Conservation (phyloP, 2,329 filamentous ascomycete genomes). For the Aureobasidium sp. region DNA sequence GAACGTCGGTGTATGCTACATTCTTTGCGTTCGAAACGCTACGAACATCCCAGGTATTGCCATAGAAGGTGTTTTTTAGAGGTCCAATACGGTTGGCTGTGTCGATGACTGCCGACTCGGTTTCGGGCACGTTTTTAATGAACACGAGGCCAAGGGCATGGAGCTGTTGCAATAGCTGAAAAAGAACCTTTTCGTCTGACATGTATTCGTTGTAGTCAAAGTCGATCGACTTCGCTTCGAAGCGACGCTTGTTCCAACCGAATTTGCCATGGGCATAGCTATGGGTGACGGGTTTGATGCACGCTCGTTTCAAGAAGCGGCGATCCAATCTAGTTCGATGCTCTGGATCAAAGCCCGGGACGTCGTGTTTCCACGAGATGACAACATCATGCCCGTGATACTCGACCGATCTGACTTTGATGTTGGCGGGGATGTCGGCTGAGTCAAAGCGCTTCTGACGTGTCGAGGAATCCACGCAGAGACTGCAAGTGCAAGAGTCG, state of each 20-base stretch:
- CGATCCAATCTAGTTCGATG: slow-evolving; percentile 34
- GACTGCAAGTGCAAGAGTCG: slow-evolving; percentile 52
- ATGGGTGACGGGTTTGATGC: not conserved
- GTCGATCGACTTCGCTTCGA: slow-evolving; percentile 46
- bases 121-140: slow-evolving; percentile 63
- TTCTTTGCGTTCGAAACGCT: slow-evolving; percentile 80
- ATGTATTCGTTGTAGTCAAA: slow-evolving; percentile 70
- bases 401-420: slow-evolving; percentile 34
- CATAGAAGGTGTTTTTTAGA: slow-evolving; percentile 84
- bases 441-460: slow-evolving; percentile 60
- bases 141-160: slow-evolving; percentile 66
- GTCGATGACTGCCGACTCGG: slow-evolving; percentile 46
- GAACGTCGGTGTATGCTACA: slow-evolving; percentile 75
- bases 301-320: slow-evolving; percentile 17
- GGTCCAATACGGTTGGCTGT: slow-evolving; percentile 69
- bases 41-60: slow-evolving; percentile 80
- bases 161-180: slow-evolving; percentile 56
- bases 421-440: slow-evolving; percentile 52
- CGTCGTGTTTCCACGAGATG: slow-evolving; percentile 57
- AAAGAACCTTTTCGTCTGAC: slow-evolving; percentile 50
- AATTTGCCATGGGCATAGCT: slow-evolving; percentile 19
- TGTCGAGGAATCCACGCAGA: slow-evolving; percentile 52
- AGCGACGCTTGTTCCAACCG: slow-evolving; percentile 41
- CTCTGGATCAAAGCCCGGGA: slow-evolving; percentile 36
- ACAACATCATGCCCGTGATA: slow-evolving; percentile 23